Conservation (phyloP, 257 asterid species). For the Solanum tacnaense region DNA sequence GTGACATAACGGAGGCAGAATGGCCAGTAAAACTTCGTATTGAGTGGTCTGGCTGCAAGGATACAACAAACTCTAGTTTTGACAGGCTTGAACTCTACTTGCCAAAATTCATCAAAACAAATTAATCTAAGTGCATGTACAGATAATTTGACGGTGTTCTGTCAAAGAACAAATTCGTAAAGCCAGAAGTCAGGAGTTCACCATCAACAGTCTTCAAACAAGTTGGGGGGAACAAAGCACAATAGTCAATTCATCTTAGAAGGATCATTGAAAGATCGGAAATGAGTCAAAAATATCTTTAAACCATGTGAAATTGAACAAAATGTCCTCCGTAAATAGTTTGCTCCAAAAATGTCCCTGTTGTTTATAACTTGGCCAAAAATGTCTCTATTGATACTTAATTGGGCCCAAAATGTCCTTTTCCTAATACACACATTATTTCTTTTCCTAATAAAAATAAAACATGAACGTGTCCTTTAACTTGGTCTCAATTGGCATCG, state of each 20-base stretch:
- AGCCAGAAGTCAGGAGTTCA: not conserved
- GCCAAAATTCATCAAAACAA: not conserved
- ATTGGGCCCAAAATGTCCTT: not conserved
- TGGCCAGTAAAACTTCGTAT: slow-evolving; percentile 23
- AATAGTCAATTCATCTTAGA: not conserved
- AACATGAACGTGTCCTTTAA: not conserved
- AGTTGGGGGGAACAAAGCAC: not conserved
- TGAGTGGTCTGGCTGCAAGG: slow-evolving; percentile 17
- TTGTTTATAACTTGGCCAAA: not conserved
- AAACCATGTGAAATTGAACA: not conserved
- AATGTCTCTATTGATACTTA: not conserved
- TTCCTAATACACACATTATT: not conserved
- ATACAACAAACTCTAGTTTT: not conserved
- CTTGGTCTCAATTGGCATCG: not conserved
- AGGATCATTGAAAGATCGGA: not conserved
- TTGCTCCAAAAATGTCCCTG: not conserved
- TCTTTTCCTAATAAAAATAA: not conserved
- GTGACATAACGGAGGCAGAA: slow-evolving; percentile 19
- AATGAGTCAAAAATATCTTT: not conserved
- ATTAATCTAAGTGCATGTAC: not conserved
- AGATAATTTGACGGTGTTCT: not conserved
- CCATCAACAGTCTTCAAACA: not conserved
- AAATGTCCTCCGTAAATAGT: not conserved
- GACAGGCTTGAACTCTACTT: not conserved
- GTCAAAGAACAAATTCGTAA: not conserved